phyloP scores from a whole-genome alignment of 805 yeast species.

The Blastobotrys muscicola region DNA sequence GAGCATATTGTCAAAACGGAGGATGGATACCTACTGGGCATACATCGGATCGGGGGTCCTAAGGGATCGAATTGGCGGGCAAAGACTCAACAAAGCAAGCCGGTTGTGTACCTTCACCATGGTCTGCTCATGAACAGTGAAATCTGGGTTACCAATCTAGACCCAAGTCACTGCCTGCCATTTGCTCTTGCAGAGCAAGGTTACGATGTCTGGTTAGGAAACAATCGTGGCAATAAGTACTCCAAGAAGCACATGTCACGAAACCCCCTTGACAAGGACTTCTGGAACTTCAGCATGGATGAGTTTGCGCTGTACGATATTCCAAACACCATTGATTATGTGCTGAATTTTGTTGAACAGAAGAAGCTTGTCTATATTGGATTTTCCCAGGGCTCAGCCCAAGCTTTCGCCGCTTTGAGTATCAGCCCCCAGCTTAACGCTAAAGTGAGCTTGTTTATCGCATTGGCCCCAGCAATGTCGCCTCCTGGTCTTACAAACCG shows the following conservation, averaged over 20 bases:
- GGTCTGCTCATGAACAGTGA: slow-evolving; percentile 88
- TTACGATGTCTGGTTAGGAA: slow-evolving; percentile 92
- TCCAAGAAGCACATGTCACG: slow-evolving; percentile 62
- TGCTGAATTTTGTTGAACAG: slow-evolving; percentile 43
- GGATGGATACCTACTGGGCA: slow-evolving; percentile 66
- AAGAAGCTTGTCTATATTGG: slow-evolving; percentile 61
- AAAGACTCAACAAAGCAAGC: slow-evolving; percentile 9
- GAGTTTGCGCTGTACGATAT: slow-evolving; percentile 88
- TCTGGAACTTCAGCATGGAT: slow-evolving; percentile 88
- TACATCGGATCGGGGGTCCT: slow-evolving; percentile 50
- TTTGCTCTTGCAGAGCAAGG: slow-evolving; percentile 70
- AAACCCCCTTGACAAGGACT: slow-evolving; percentile 37
- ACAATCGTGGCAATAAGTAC: slow-evolving; percentile 88
- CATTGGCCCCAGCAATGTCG: slow-evolving; percentile 89
- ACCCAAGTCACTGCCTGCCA: slow-evolving; percentile 53
- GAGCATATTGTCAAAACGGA: slow-evolving; percentile 68
- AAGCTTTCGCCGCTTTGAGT: slow-evolving; percentile 76
- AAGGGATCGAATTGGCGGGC: slow-evolving; percentile 13
- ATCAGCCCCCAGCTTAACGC: slow-evolving; percentile 50
- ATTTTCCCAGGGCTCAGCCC: slow-evolving; percentile 91
- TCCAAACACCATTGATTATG: slow-evolving; percentile 71
- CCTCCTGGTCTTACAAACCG: slow-evolving; percentile 77
- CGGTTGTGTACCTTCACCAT: slow-evolving; percentile 77
- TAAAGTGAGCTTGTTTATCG: slow-evolving; percentile 51
- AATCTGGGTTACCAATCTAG: slow-evolving; percentile 52